Evolutionary conservation across 768 basidiomycete genomes (phyloP), one percentile per base, ranked within the genome.

Genomic region (Hemileccinum impolitum): DNA sequence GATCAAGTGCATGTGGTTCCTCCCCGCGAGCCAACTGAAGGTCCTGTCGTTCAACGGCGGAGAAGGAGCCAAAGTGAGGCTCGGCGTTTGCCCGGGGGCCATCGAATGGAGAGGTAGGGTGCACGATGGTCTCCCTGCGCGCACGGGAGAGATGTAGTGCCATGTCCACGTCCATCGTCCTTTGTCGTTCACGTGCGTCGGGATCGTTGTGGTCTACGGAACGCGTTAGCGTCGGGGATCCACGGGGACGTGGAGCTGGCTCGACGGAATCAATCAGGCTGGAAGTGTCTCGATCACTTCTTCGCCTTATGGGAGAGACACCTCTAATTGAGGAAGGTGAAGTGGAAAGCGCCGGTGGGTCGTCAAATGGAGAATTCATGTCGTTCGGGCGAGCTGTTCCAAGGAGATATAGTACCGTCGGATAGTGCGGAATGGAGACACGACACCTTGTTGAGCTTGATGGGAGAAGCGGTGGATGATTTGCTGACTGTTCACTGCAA

Each of bases 121-220:
- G 62, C 4, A 71, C 66, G 7, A 81, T 59, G 0, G 85, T 85
- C 43, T 82, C 82, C 51, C 84, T 74, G 18, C 89, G 78, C 1
- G 86, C 87, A 18, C 80, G 75, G 19, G 85, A 87, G 36, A 87
- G 78, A 28, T 87, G 85, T 63, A 90, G 78, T 45, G 88, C 90
- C 87, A 92, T 91, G 60, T 94, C 93, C 1, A 90, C 90, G 60
- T 97, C 94, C 85, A 96, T 90, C 6, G 90, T 84, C 31, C 88
- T 80, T 73, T 97, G 94, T 17, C 94, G 82, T 66, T 96, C 93
- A 47, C 84, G 75, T 17, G 81, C 81, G 45, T 88, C 80, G 0
- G 86, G 82, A 61, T 90, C 85, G 71, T 84, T 76, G 10, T 76
- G 79, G 62, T 89, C 83, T 52, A 79, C 77, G 9, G 85, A 76